These are phyloP conservation scores for Starmerella apis DNA, from an alignment of 805 yeast species.

Conservation along the genomic window DNA sequence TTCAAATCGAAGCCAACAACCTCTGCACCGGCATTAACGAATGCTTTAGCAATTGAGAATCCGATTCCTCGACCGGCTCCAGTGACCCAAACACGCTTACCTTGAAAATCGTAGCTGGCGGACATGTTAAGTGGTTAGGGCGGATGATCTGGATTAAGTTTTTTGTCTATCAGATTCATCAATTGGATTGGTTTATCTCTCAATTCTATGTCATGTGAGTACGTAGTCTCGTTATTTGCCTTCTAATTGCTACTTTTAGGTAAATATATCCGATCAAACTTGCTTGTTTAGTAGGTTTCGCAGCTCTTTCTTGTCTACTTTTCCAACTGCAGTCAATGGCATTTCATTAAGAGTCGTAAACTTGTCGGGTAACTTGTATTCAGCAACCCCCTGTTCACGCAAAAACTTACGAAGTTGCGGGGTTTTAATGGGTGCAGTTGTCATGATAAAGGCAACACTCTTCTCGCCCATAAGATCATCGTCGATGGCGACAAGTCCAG, in stretches of 20 bases:
- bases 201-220: background rate
- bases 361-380: conserved; percentile 19
- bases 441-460: conserved; percentile 18
- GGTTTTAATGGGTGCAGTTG: conserved; percentile 9
- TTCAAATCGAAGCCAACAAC: conserved; percentile 14
- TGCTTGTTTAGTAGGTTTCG: background rate
- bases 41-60: conserved; percentile 6
- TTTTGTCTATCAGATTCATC: background rate
- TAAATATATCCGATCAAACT: background rate
- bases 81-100: conserved; percentile 11
- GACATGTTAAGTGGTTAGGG: conserved; percentile 10
- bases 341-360: conserved; percentile 12
- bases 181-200: background rate
- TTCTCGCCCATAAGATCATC: conserved; percentile 20
- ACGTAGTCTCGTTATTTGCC: too few species aligned
- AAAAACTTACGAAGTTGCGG: conserved; percentile 13
- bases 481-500: conserved; percentile 17
- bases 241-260: background rate
- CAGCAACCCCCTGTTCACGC: conserved; percentile 20
- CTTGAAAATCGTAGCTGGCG: conserved; percentile 8
- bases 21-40: conserved; percentile 10
- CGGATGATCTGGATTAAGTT: too few species aligned
- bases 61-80: conserved; percentile 21
- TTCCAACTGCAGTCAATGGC: conserved; percentile 20
- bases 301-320: conserved; percentile 16